Evolutionary conservation across 2,329 filamentous ascomycete species (phyloP).

Genomic region (Sarocladiaceae sp.): DNA sequence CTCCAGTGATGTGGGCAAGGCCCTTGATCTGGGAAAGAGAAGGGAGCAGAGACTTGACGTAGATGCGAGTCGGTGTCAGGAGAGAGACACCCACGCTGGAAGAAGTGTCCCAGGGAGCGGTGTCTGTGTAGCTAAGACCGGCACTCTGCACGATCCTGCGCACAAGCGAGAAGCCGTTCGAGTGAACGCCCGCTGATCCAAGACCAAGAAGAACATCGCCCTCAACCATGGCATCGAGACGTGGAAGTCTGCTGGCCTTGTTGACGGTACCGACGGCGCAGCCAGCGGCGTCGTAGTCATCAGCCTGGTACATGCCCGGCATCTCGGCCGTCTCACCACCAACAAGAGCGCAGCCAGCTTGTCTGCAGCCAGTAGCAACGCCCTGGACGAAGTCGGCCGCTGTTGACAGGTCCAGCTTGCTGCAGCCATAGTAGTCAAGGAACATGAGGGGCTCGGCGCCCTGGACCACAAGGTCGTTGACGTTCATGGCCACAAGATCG

Average conservation of each 20-base stretch:
- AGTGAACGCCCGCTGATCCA: conserved; percentile 83
- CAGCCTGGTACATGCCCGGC: conserved; percentile 86
- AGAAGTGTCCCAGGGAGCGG: conserved; percentile 69
- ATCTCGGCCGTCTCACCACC: conserved; percentile 98
- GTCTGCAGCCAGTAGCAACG: conserved; percentile 80
- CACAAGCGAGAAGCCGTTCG: conserved; percentile 96
- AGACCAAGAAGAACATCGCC: conserved; percentile 87
- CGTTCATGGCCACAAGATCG: conserved; percentile 97
- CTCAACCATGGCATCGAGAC: conserved; percentile 67
- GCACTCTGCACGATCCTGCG: conserved; percentile 77
- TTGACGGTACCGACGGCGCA: conserved; percentile 82
- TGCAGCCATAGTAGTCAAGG: conserved; percentile 96
- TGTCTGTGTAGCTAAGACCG: conserved; percentile 65
- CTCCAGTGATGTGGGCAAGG: conserved; percentile 94
- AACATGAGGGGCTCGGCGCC: conserved; percentile 94
- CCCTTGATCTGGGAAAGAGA: conserved; percentile 74
- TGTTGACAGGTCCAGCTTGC: conserved; percentile 72
- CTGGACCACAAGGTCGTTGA: conserved; percentile 95
- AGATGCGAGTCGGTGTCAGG: conserved; percentile 88
- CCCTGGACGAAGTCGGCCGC: conserved; percentile 87
- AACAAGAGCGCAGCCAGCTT: conserved; percentile 85
- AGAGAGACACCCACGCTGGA: conserved; percentile 69
- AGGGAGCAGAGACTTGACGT: conserved; percentile 76
- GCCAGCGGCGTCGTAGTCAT: conserved; percentile 91
- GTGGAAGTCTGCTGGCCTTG: conserved; percentile 66